Evolutionary conservation across 305 asterid genomes (phyloP).

Genomic region (Nicotiana rustica): DNA sequence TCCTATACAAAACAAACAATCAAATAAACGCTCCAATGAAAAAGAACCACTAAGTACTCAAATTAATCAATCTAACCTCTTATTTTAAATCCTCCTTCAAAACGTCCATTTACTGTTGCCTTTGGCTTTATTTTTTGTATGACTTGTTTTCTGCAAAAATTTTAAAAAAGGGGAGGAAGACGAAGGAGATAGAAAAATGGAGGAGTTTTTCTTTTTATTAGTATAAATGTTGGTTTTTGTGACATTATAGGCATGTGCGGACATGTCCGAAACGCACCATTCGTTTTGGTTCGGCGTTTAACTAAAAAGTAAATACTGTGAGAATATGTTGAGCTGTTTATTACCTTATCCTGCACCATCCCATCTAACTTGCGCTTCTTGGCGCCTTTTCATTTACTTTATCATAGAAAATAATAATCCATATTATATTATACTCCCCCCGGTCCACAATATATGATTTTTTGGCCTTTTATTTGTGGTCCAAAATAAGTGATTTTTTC

Average conservation of each 20-base stretch:
- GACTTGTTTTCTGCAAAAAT: neutral
- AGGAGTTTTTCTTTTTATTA: neutral
- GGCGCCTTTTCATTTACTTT: neutral
- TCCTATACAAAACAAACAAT: slow-evolving; percentile 2
- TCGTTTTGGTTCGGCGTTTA: neutral
- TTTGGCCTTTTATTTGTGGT: no score
- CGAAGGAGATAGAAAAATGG: neutral
- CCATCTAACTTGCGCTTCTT: neutral
- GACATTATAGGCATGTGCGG: slow-evolving; percentile 15
- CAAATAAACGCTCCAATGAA: neutral
- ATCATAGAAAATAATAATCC: neutral
- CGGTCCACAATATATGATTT: no score
- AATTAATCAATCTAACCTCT: neutral
- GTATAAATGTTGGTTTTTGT: neutral
- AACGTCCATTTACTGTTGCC: neutral
- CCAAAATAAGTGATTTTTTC: no score
- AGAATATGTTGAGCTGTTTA: slow-evolving; percentile 24
- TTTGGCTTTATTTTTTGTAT: neutral
- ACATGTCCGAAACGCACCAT: slow-evolving; percentile 3
- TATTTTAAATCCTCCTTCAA: neutral
- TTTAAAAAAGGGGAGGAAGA: neutral
- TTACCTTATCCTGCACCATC: neutral
- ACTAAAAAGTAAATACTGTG: neutral
- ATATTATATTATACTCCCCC: no score
- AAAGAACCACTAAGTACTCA: neutral